Conservation (phyloP, 2,329 filamentous ascomycete species). For the Sarocladiaceae sp. region DNA sequence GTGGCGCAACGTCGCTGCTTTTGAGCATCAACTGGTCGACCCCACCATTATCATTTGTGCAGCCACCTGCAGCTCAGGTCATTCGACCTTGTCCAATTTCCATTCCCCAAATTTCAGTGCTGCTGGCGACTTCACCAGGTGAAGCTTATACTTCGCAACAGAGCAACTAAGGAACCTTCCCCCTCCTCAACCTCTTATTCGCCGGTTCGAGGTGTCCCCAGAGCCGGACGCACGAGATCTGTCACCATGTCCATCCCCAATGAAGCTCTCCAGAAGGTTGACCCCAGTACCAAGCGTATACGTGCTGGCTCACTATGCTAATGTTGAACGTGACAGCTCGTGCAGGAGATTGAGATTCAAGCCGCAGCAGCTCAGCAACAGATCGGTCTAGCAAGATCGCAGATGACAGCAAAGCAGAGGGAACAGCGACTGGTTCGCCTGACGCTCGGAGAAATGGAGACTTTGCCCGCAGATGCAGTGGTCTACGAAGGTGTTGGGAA, state of each 20-base stretch:
- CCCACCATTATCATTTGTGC: neutral
- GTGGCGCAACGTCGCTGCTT: slow-evolving; percentile 5
- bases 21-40: neutral
- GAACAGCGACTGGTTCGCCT: slow-evolving; percentile 86
- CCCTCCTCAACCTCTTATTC: neutral
- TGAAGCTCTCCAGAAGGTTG: slow-evolving; percentile 88
- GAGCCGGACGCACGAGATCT: neutral
- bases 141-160: too few species aligned
- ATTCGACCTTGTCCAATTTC: too few species aligned
- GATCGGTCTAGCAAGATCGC: slow-evolving; percentile 78
- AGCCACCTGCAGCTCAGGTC: too few species aligned
- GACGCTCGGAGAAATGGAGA: slow-evolving; percentile 77
- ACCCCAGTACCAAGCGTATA: slow-evolving; percentile 11
- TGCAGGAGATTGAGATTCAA: slow-evolving; percentile 91
- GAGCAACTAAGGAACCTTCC: too few species aligned
- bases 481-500: slow-evolving; percentile 96
- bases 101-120: too few species aligned
- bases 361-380: slow-evolving; percentile 87
- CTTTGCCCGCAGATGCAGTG: slow-evolving; percentile 68
- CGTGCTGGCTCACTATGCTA: slow-evolving; percentile 9
- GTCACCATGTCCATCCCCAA: slow-evolving; percentile 87
- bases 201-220: neutral
- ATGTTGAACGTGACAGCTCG: too few species aligned
- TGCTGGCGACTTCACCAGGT: too few species aligned
- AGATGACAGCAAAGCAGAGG: slow-evolving; percentile 80